Evolutionary conservation across 257 asterid species (phyloP), one percentile per base, ranked within the genome.

Genomic region (Henckelia pumila): DNA sequence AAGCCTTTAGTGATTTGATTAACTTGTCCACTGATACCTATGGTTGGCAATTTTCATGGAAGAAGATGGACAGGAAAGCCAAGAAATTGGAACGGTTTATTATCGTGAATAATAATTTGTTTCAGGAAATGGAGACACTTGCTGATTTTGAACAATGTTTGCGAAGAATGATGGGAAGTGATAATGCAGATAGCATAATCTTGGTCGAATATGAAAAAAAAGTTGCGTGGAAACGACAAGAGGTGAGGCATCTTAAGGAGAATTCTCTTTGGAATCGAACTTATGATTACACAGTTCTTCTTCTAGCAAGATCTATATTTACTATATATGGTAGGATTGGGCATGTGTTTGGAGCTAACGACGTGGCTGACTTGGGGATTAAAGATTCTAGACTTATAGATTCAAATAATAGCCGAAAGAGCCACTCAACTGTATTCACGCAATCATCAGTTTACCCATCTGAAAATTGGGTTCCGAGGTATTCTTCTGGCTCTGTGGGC

Each of bases 371-470:
- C 4, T 59, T 75, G 70, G 86, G 76, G 65, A 64, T 73, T 59
- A 85, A 79, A 66, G 86, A 87, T 25, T 74, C 89, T 26, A 73
- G 73, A 73, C 58, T 71, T 28, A 44, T 69, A 8, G 88, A 79
- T 71, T 69, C 77, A 53, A 81, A 74, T 57, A 81, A 79, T 49
- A 82, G 77, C 47, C 76, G 85, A 70, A 87, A 80, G 32, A 81
- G 78, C 77, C 87, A 87, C 47, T 81, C 96, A 1, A 82, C 85
- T 17, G 86, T 78, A 56, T 86, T 83, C 74, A 75, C 77, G 79
- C 95, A 86, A 28, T 91, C 97, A 0, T 82, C 94, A 0, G 95
- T 91, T 74, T 88, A 84, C 68, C 96, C 95, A 3, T 79, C 96
- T 0, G 96, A 92, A 72, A 84, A 75, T 72, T 80, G 69, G 40